Percentiles rank a stretch among this genome's conserved stretches.
These are phyloP conservation scores for Nepenthes gracilis DNA, from an alignment of 148 eudicot species.

Conservation along the genomic window DNA sequence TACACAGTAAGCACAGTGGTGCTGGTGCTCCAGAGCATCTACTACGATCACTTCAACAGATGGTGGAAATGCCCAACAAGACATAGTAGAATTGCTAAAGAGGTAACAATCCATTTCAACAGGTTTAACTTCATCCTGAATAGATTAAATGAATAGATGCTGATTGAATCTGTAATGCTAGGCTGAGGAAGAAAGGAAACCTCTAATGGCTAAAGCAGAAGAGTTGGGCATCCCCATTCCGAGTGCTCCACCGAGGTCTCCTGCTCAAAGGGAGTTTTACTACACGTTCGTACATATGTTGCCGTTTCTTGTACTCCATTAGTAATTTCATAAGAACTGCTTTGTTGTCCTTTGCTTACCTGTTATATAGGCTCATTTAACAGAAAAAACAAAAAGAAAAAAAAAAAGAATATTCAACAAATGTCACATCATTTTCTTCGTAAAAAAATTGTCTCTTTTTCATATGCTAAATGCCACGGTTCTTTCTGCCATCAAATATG, in stretches of 20 bases:
- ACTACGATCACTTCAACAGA: constrained; percentile 57
- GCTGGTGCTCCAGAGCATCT: constrained; percentile 68
- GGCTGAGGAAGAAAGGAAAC: constrained; percentile 32
- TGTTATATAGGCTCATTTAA: too few species aligned
- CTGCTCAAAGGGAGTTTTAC: constrained; percentile 7
- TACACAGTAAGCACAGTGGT: constrained; percentile 73
- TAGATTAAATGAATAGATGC: too few species aligned
- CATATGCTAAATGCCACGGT: too few species aligned
- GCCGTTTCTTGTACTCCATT: neutral
- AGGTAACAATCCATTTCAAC: constrained; percentile 17
- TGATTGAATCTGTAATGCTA: neutral
- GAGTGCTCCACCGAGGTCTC: constrained; percentile 12
- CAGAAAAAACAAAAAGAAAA: too few species aligned
- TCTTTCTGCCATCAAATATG: too few species aligned
- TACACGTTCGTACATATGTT: constrained; percentile 6
- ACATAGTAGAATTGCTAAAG: constrained; percentile 1
- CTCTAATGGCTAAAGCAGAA: constrained; percentile 31
- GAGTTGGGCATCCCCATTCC: constrained; percentile 32
- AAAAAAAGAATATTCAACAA: too few species aligned
- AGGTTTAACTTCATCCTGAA: neutral
- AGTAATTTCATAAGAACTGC: neutral
- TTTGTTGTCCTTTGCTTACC: too few species aligned
- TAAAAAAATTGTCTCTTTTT: too few species aligned
- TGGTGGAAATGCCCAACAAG: constrained; percentile 26
- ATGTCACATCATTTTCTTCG: too few species aligned